A percentile compares a stretch with the other conserved stretches of the same genome.
phyloP scores from a whole-genome alignment of 2,329 filamentous ascomycete species.

The Cryphonectria japonica region DNA sequence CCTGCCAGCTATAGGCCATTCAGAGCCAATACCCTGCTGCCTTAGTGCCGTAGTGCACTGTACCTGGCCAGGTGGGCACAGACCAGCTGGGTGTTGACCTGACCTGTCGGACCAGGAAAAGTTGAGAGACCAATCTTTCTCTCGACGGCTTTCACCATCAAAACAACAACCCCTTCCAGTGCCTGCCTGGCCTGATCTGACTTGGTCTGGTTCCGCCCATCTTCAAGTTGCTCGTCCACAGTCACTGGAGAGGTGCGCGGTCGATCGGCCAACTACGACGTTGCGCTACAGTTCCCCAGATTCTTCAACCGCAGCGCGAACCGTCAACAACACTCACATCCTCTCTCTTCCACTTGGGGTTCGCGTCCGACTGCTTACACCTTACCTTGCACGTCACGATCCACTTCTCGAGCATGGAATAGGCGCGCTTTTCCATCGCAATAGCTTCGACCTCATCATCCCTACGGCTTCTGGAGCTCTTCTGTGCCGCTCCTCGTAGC shows the following conservation, averaged over 20 bases:
- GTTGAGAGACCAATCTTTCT: conserved; percentile 37
- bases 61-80: conserved; percentile 7
- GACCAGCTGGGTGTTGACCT: conserved; percentile 15
- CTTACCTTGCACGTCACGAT: conserved; percentile 4
- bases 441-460: conserved; percentile 15
- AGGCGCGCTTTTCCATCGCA: conserved; percentile 12
- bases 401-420: conserved; percentile 26
- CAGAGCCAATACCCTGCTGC: not conserved
- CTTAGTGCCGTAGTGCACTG: not conserved
- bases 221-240: not conserved
- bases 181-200: not conserved
- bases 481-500: conserved; percentile 10
- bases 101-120: conserved; percentile 26
- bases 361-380: not conserved
- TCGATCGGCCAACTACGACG: not conserved
- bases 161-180: not conserved
- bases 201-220: not conserved
- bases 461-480: not conserved
- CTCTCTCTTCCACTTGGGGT: not conserved
- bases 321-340: not conserved
- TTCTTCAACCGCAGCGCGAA: not conserved
- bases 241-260: not conserved
- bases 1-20: conserved; percentile 31
- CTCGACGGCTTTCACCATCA: conserved; percentile 8
- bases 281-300: not conserved